phyloP scores from a whole-genome alignment of 2,329 filamentous ascomycete genomes.

The Fusarium metavorans region DNA sequence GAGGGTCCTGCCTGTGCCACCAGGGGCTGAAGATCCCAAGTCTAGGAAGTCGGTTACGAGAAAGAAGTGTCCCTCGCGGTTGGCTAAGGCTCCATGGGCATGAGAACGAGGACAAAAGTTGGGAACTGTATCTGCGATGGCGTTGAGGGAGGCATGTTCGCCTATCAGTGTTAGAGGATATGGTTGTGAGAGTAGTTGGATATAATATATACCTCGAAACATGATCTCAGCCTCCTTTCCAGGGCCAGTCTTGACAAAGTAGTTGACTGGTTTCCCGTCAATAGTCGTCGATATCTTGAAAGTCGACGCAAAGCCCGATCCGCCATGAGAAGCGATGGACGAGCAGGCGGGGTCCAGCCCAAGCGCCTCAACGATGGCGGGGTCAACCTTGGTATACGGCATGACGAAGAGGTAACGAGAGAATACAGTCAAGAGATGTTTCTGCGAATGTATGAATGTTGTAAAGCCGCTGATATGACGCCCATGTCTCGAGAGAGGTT shows the following conservation, averaged over 20 bases:
- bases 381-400: constrained; percentile 29
- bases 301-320: constrained; percentile 77
- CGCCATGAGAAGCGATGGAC: constrained; percentile 70
- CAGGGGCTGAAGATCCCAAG: constrained; percentile 59
- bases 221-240: constrained; percentile 72
- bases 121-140: constrained; percentile 79
- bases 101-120: constrained; percentile 81
- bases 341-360: constrained; percentile 72
- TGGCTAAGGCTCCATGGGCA: constrained; percentile 73
- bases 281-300: constrained; percentile 64
- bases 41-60: constrained; percentile 86
- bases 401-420: neutral
- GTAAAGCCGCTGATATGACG: constrained; percentile 2
- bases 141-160: constrained; percentile 86
- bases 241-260: constrained; percentile 79
- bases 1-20: constrained; percentile 67
- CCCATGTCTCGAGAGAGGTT: neutral
- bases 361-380: constrained; percentile 51
- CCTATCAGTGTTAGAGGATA: constrained; percentile 58
- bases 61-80: constrained; percentile 65
- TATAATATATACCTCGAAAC: constrained; percentile 72
- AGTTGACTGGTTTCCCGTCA: constrained; percentile 65
- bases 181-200: neutral
- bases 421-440: neutral
- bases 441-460: neutral